Evolutionary conservation across 2,329 filamentous ascomycete species (phyloP).

Genomic region (Cytospora chrysosperma): DNA sequence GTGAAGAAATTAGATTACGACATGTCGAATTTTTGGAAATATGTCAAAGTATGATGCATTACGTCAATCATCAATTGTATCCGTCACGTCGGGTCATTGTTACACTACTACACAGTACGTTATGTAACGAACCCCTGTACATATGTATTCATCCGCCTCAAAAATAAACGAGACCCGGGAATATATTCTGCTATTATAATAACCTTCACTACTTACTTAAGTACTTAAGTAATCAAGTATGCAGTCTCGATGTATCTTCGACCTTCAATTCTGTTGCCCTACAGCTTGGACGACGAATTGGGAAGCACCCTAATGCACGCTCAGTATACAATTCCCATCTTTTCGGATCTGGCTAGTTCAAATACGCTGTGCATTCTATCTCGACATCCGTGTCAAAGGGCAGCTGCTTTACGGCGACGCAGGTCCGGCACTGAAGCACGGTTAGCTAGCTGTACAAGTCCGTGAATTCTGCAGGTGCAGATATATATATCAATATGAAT

Average conservation of each 20-base stretch:
- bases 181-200: too few species aligned
- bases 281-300: constrained; percentile 2
- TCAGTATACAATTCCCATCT: background rate
- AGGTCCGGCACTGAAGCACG: constrained; percentile 53
- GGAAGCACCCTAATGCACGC: constrained; percentile 1
- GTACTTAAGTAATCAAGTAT: too few species aligned
- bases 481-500: too few species aligned
- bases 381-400: constrained; percentile 70
- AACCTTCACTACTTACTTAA: too few species aligned
- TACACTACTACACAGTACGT: background rate
- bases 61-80: constrained; percentile 21
- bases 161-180: too few species aligned
- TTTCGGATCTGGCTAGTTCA: constrained; percentile 4
- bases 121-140: constrained; percentile 1
- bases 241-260: too few species aligned
- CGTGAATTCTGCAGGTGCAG: too few species aligned
- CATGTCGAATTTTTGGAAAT: constrained; percentile 8
- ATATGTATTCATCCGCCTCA: too few species aligned
- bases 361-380: constrained; percentile 67
- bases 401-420: constrained; percentile 71
- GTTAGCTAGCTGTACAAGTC: background rate
- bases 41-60: constrained; percentile 5
- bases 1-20: background rate
- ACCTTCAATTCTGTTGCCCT: background rate
- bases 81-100: background rate